phyloP scores from a whole-genome alignment of 805 yeast genomes.

The Ogataea thermomethanolica region DNA sequence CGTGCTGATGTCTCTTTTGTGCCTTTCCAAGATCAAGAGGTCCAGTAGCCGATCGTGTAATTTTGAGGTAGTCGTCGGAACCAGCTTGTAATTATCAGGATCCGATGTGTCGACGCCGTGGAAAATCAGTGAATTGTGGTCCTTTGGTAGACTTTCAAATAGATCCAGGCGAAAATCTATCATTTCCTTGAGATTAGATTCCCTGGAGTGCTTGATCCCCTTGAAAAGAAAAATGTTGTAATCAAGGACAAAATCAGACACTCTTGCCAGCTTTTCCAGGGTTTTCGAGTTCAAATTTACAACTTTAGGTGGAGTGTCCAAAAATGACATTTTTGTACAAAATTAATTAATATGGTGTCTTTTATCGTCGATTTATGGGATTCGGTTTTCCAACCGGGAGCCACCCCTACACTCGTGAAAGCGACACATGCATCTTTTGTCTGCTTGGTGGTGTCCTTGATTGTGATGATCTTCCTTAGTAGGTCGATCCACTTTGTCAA shows the following conservation, averaged over 20 bases:
- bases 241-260: slow-evolving; percentile 38
- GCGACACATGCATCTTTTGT: slow-evolving; percentile 87
- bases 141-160: slow-evolving; percentile 23
- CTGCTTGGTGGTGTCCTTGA: slow-evolving; percentile 54
- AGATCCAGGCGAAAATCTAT: slow-evolving; percentile 22
- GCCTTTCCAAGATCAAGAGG: slow-evolving; percentile 35
- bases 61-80: slow-evolving; percentile 31
- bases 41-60: slow-evolving; percentile 34
- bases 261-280: slow-evolving; percentile 17
- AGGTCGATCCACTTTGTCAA: slow-evolving; percentile 65
- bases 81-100: slow-evolving; percentile 14
- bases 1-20: slow-evolving; percentile 31
- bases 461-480: slow-evolving; percentile 55
- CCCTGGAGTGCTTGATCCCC: slow-evolving; percentile 29
- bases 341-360: slow-evolving; percentile 24
- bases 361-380: slow-evolving; percentile 78
- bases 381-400: slow-evolving; percentile 88
- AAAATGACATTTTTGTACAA: slow-evolving; percentile 8
- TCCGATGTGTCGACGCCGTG: slow-evolving; percentile 19
- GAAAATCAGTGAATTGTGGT: slow-evolving; percentile 21
- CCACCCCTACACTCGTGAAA: slow-evolving; percentile 79
- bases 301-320: slow-evolving; percentile 13
- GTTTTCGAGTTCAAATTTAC: slow-evolving; percentile 14
- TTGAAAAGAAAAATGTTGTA: slow-evolving; percentile 36
- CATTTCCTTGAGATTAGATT: slow-evolving; percentile 19